A percentile compares a stretch with the other conserved stretches of the same genome.
phyloP scores from a whole-genome alignment of 371 early-diverging fungal genomes.

The Mucor velutinosus region DNA sequence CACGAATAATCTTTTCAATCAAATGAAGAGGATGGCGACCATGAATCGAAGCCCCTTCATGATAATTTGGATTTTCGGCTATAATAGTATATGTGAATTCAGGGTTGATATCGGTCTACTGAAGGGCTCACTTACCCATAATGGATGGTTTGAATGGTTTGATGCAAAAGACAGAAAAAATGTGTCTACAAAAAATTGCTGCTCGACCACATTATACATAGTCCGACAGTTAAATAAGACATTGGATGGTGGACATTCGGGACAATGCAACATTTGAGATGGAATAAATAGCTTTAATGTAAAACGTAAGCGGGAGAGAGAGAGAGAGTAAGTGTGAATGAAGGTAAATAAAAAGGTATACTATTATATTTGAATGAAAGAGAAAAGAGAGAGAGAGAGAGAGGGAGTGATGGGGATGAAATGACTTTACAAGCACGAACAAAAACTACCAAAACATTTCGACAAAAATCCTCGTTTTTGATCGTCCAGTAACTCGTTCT shows the following conservation, averaged over 20 bases:
- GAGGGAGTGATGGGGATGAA: not conserved
- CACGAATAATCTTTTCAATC: conserved; percentile 91
- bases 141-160: not conserved
- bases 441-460: conserved; percentile 12
- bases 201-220: not conserved
- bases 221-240: not conserved
- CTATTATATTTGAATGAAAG: not conserved
- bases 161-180: not conserved
- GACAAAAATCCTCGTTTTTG: conserved; percentile 24
- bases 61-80: conserved; percentile 18
- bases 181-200: not conserved
- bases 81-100: not conserved
- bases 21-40: conserved; percentile 92
- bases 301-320: not conserved
- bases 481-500: conserved; percentile 9
- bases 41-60: conserved; percentile 73
- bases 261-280: not conserved
- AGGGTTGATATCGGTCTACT: not conserved
- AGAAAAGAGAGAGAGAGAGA: too few species aligned
- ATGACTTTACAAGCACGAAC: conserved; percentile 14
- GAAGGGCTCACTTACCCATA: not conserved
- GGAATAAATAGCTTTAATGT: not conserved
- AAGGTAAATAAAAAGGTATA: not conserved
- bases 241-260: not conserved
- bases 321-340: not conserved